Percentiles rank a stretch among this genome's conserved stretches.
Evolutionary conservation across 2,329 filamentous ascomycete genomes (phyloP).

Genomic region (Neonectria coccinea): DNA sequence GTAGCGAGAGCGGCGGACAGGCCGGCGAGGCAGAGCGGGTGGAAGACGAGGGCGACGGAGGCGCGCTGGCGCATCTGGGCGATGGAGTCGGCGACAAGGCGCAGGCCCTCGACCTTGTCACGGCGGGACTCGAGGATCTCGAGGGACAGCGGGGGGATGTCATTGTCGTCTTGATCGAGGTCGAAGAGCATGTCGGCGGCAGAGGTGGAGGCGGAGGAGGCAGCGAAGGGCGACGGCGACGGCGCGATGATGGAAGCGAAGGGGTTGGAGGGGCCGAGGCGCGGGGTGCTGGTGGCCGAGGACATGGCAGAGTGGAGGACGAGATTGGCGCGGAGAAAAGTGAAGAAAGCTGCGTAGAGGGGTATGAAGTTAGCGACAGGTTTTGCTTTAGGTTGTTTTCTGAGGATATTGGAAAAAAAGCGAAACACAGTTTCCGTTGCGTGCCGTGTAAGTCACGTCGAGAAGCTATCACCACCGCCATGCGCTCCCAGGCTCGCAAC

Average conservation of each 20-base stretch:
- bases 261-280: conserved; percentile 63
- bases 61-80: conserved; percentile 83
- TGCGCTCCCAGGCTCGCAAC: not conserved
- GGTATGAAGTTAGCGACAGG: conserved; percentile 30
- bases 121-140: conserved; percentile 64
- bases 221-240: conserved; percentile 70
- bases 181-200: conserved; percentile 71
- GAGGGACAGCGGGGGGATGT: conserved; percentile 73
- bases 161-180: conserved; percentile 55
- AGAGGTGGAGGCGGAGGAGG: conserved; percentile 53
- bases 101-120: conserved; percentile 76
- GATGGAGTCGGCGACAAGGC: conserved; percentile 82
- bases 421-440: too few species aligned
- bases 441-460: not conserved
- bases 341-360: conserved; percentile 79
- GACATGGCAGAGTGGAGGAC: conserved; percentile 74
- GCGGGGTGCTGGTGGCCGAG: conserved; percentile 73
- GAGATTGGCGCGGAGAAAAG: conserved; percentile 83
- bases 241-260: conserved; percentile 53
- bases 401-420: not conserved
- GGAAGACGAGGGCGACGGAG: conserved; percentile 71
- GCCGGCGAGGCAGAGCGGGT: conserved; percentile 66
- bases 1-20: conserved; percentile 58
- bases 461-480: not conserved
- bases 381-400: conserved; percentile 5